These are phyloP conservation scores for Auricularia sp. DNA, from an alignment of 768 basidiomycete genomes.

Conservation along the genomic window DNA sequence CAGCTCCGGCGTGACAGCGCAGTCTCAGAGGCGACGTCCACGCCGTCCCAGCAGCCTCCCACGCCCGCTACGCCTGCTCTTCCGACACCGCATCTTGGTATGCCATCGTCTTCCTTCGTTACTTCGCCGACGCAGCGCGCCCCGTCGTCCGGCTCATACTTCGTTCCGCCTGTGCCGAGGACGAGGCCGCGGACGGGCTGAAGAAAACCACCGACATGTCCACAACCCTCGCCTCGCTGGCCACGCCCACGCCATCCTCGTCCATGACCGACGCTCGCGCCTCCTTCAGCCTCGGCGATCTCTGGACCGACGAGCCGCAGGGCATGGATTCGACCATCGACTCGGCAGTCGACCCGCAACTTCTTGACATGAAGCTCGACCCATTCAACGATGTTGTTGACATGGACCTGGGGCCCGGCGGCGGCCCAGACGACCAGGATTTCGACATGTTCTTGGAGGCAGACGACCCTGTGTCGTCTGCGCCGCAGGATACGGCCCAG, in stretches of 20 bases:
- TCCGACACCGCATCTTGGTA: not conserved
- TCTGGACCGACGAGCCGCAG: not conserved
- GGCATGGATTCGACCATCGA: not conserved
- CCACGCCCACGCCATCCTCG: not conserved
- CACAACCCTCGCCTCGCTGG: not conserved
- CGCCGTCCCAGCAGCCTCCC: not conserved
- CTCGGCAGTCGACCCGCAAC: conserved; percentile 32
- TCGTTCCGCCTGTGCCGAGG: not conserved
- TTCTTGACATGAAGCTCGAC: conserved; percentile 11
- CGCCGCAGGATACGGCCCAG: conserved; percentile 20
- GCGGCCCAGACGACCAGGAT: conserved; percentile 44
- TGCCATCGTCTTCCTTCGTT: not conserved
- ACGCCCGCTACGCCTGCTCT: not conserved
- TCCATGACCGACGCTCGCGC: not conserved
- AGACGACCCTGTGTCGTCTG: conserved; percentile 19
- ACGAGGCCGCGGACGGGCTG: not conserved
- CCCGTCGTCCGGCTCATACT: not conserved
- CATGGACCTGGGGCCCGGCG: conserved; percentile 10
- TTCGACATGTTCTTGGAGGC: conserved; percentile 74
- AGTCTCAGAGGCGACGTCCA: not conserved
- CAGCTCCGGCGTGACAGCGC: not conserved
- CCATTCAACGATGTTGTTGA: conserved; percentile 36
- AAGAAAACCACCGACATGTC: not conserved
- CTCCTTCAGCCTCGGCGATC: not conserved
- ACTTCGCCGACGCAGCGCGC: not conserved